Evolutionary conservation across 225 moss, liverwort and hornwort genomes (phyloP).

Genomic region (Pseudoscleropodium purum): DNA sequence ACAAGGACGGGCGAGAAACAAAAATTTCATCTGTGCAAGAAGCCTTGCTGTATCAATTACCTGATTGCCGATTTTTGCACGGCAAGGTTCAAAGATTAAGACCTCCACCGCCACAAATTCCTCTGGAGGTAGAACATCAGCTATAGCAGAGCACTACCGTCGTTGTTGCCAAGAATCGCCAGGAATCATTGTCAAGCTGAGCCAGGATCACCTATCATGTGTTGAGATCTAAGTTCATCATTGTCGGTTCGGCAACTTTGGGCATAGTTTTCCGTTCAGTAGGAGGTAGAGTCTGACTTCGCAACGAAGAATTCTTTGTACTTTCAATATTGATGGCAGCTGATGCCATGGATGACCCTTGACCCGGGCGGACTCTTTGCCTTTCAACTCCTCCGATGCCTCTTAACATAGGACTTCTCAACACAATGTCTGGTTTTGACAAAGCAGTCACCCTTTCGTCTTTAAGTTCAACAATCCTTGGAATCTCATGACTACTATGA

Average conservation of each 20-base stretch:
- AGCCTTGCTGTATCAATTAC: not conserved
- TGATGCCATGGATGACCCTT: not conserved
- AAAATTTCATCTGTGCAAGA: not conserved
- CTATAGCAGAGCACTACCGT: constrained; percentile 57
- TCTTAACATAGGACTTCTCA: constrained; percentile 32
- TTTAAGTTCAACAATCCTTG: not conserved
- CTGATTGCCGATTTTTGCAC: constrained; percentile 14
- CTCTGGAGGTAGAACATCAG: constrained; percentile 60
- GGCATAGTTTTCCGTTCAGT: not conserved
- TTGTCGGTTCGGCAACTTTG: not conserved
- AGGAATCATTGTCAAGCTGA: constrained; percentile 22
- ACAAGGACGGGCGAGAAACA: not conserved
- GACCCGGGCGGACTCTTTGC: not conserved
- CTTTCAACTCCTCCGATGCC: constrained; percentile 17
- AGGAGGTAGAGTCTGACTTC: constrained; percentile 1
- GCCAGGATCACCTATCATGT: constrained; percentile 12
- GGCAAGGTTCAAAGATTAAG: constrained; percentile 45
- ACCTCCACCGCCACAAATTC: constrained; percentile 55
- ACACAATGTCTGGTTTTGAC: constrained; percentile 26
- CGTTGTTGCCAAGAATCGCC: constrained; percentile 44
- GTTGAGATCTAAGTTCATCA: not conserved
- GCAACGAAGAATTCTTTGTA: not conserved
- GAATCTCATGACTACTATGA: not conserved
- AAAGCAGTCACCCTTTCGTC: not conserved
- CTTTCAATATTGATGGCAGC: not conserved